These are phyloP conservation scores for Penicillium riverlandense DNA, from an alignment of 495 filamentous ascomycete genomes.

Conservation along the genomic window DNA sequence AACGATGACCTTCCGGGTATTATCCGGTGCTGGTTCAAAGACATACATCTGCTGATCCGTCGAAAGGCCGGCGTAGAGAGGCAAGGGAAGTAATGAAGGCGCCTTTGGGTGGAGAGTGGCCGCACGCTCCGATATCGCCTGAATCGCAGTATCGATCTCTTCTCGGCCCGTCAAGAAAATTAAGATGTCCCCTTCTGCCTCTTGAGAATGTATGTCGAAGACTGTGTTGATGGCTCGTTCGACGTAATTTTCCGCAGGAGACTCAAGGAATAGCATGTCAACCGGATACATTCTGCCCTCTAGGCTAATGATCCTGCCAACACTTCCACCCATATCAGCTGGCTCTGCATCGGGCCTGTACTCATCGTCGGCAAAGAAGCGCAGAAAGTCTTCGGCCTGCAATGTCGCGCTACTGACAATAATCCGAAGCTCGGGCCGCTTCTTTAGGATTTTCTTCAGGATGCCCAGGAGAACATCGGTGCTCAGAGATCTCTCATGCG, in stretches of 20 bases:
- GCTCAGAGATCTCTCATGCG: conserved; percentile 91
- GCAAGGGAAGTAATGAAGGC: conserved; percentile 64
- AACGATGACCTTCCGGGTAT: conserved; percentile 84
- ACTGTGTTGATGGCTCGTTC: conserved; percentile 82
- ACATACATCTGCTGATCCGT: conserved; percentile 89
- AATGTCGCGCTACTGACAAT: conserved; percentile 92
- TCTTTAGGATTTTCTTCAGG: conserved; percentile 87
- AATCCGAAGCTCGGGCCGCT: conserved; percentile 75
- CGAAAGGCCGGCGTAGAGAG: conserved; percentile 83
- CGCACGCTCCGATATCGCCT: conserved; percentile 71
- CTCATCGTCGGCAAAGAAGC: conserved; percentile 64
- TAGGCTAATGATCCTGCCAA: conserved; percentile 75
- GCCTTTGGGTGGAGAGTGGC: conserved; percentile 65
- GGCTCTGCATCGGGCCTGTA: conserved; percentile 26
- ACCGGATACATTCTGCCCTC: conserved; percentile 92
- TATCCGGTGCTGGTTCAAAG: conserved; percentile 80
- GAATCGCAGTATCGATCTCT: conserved; percentile 79
- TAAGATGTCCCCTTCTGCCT: conserved; percentile 80
- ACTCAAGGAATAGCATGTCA: conserved; percentile 77
- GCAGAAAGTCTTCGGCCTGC: conserved; percentile 81
- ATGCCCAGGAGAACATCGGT: conserved; percentile 89
- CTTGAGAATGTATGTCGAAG: conserved; percentile 87
- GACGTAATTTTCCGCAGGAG: conserved; percentile 80
- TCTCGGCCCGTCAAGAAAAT: conserved; percentile 90
- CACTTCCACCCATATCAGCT: conserved; percentile 30